Base-by-base conservation (phyloP, 441 rosid genomes). In the Viola pubescens region DNA sequence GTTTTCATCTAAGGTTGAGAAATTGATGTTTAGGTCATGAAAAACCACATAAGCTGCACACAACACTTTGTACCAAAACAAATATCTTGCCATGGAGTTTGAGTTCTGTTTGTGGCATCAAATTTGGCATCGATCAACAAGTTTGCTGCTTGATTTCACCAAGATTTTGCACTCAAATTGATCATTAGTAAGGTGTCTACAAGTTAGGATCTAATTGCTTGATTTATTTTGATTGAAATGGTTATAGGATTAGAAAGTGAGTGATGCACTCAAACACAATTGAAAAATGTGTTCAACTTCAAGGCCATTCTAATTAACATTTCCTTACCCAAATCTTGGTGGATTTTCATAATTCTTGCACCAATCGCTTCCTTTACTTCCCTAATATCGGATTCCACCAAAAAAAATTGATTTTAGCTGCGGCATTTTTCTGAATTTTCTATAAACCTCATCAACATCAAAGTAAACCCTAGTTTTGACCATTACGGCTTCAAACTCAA, bases 241-340 rank as follows among this genome's bases (percentile, higher is more conserved):
- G 7, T 52, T 9, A 74, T 34, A 43, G 16, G 34, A 52, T 34
- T 39, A 12, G 3, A 52, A 60, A 11, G 57, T 4, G 34, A 16
- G 9, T 26, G 41, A 39, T 37, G 34, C 46, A 8, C 45, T 3
- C 3, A 40, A 6, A 38, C 12, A 19, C 40, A 39, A 42, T 13
- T 37, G 3, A 7, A 64, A 37, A 48, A 74, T 5, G 45, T 80
- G 87, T 80, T 77, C 81, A 80, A 73, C 80, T 70, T 75, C 3
- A 5, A 0, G 19, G 14, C 0, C 8, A 37, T 64, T 74, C 7
- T 0, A 0, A 0, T 40, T 48, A 37, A 58, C 37, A 10, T 4
- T 72, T 77, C 6, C 1, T 3, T 5, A 47, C 6, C 43, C 50
- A 75, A 73, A 64, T 56, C 62, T 52, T 3, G 55, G 51, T 41